A percentile compares a stretch with the other conserved stretches of the same genome.
Evolutionary conservation across 1,284 basidiomycete species (phyloP).

Genomic region (Hypsizygus ulmarius): DNA sequence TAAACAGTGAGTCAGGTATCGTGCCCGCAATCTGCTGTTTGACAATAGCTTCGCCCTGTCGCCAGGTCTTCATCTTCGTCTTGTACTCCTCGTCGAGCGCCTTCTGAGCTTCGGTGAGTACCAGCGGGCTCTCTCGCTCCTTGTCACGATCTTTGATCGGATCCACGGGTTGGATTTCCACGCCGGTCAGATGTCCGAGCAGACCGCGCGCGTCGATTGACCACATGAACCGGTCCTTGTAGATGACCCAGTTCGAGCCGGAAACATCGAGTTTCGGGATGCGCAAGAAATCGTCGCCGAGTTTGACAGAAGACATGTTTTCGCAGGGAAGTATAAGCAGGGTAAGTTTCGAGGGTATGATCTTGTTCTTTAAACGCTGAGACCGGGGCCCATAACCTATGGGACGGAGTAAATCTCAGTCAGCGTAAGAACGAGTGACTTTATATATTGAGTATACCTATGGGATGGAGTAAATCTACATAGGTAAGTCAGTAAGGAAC

Average conservation of each 20-base stretch:
- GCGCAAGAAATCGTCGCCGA: slow-evolving; percentile 19
- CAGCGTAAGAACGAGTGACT: too few species aligned
- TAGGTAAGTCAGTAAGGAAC: background rate
- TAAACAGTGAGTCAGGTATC: slow-evolving; percentile 28
- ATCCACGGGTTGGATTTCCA: slow-evolving; percentile 10
- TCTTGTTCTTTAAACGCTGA: too few species aligned
- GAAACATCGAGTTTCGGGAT: slow-evolving; percentile 22
- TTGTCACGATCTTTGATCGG: slow-evolving; percentile 2
- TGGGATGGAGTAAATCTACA: background rate
- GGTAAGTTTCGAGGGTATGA: background rate
- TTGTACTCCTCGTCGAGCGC: slow-evolving; percentile 12
- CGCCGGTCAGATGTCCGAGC: slow-evolving; percentile 19
- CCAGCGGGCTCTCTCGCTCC: background rate
- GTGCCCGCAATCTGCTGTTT: slow-evolving; percentile 27
- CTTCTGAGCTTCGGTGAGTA: background rate
- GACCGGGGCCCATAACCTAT: too few species aligned
- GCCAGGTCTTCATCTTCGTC: slow-evolving; percentile 18
- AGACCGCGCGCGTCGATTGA: slow-evolving; percentile 14
- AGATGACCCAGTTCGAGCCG: slow-evolving; percentile 24
- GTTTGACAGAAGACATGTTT: background rate
- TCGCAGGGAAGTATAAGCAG: background rate
- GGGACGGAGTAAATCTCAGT: too few species aligned
- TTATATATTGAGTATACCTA: background rate
- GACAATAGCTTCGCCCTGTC: slow-evolving; percentile 21
- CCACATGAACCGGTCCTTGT: slow-evolving; percentile 20